phyloP scores from a whole-genome alignment of 306 rosid species.

The Cicer chorassanicum region DNA sequence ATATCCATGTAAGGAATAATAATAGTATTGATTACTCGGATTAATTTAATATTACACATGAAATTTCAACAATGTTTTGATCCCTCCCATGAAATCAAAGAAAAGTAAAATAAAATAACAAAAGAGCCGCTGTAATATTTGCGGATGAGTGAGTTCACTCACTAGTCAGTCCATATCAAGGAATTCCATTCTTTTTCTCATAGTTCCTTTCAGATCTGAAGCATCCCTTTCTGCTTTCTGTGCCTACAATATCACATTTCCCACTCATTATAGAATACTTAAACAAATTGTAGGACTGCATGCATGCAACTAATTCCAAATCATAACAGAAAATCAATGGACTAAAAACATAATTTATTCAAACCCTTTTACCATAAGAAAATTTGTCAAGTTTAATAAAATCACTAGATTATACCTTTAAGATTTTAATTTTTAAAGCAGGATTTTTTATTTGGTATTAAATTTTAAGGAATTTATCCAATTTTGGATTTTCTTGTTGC shows the following conservation, averaged over 20 bases:
- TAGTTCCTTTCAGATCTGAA: slow-evolving; percentile 87
- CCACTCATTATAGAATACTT: not conserved
- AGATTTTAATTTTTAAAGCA: not conserved
- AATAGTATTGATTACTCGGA: slow-evolving; percentile 42
- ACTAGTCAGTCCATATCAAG: slow-evolving; percentile 85
- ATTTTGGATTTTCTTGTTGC: not conserved
- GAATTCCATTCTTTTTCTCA: slow-evolving; percentile 93
- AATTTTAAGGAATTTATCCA: not conserved
- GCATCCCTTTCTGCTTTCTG: slow-evolving; percentile 93
- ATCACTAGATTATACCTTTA: not conserved
- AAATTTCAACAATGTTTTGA: slow-evolving; percentile 46
- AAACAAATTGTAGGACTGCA: not conserved
- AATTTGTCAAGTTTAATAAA: not conserved
- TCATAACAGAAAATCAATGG: slow-evolving; percentile 11
- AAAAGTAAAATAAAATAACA: not conserved
- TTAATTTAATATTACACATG: slow-evolving; percentile 55
- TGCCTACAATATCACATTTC: slow-evolving; percentile 57
- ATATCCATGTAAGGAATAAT: not conserved
- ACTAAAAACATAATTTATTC: not conserved
- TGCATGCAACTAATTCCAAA: not conserved
- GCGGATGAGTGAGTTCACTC: slow-evolving; percentile 43
- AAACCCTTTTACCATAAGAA: not conserved
- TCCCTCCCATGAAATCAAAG: slow-evolving; percentile 40
- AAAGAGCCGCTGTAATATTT: slow-evolving; percentile 66
- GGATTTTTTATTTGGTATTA: not conserved